A percentile compares a stretch with the other conserved stretches of the same genome.
Evolutionary conservation across 176 grass and related monocot species (phyloP).

Genomic region (Musa itinerans): DNA sequence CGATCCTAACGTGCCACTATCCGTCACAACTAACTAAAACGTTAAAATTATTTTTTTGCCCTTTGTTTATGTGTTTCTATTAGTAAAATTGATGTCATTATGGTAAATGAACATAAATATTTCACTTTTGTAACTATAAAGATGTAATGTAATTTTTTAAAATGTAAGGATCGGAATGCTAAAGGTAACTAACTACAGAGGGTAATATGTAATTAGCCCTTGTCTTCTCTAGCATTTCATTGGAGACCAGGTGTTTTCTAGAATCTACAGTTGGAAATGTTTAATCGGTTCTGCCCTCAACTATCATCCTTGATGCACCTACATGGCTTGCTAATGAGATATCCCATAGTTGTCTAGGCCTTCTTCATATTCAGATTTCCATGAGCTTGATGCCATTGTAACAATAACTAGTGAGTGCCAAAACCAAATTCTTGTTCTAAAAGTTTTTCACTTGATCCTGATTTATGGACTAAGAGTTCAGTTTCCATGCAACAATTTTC

Average conservation of each 20-base stretch:
- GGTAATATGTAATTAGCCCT: no score
- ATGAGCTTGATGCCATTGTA: neutral
- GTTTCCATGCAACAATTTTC: neutral
- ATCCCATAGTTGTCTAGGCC: no score
- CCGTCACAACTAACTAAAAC: no score
- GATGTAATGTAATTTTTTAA: no score
- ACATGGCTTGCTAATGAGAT: no score
- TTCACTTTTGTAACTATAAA: no score
- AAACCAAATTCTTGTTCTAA: neutral
- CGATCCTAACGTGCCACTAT: no score
- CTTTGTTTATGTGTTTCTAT: no score
- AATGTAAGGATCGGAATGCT: no score
- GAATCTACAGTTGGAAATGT: slow-evolving; percentile 23
- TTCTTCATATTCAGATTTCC: neutral
- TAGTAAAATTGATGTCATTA: no score
- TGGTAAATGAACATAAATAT: fast-evolving
- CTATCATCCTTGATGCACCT: neutral
- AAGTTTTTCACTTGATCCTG: neutral
- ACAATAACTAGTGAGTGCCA: neutral
- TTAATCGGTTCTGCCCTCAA: slow-evolving; percentile 1
- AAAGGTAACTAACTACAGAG: no score
- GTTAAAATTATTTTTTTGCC: no score
- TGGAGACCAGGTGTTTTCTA: neutral
- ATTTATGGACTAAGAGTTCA: neutral
- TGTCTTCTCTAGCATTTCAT: slow-evolving; percentile 33